Evolutionary conservation across 208 protist genomes (phyloP).

Genomic region (Crithidia sp.): DNA sequence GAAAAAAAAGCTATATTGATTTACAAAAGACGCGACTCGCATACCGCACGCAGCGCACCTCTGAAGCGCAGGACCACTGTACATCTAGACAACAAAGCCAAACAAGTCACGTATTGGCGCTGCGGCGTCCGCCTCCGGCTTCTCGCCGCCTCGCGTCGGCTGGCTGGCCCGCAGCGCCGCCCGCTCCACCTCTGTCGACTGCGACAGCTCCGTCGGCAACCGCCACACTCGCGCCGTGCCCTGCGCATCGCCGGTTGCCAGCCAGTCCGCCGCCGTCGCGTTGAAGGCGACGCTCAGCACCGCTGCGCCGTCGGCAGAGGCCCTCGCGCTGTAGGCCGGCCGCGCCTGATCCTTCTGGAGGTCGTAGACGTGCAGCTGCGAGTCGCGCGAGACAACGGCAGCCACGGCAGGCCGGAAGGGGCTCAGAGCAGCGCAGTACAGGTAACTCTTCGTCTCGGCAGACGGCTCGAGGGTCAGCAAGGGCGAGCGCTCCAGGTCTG

Average conservation of each 20-base stretch:
- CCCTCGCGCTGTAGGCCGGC: constrained; percentile 65
- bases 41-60: background rate
- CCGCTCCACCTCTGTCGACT: constrained; percentile 83
- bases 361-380: constrained; percentile 87
- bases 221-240: constrained; percentile 78
- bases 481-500: constrained; percentile 68
- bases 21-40: background rate
- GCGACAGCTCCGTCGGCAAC: constrained; percentile 67
- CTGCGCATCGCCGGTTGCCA: constrained; percentile 80
- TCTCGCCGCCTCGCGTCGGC: constrained; percentile 21
- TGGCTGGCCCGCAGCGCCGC: constrained; percentile 55
- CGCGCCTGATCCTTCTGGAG: constrained; percentile 66
- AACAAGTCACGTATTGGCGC: constrained; percentile 57
- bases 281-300: constrained; percentile 80
- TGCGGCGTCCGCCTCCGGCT: constrained; percentile 13
- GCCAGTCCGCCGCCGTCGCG: constrained; percentile 53
- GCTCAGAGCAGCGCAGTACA: constrained; percentile 84
- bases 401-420: constrained; percentile 85
- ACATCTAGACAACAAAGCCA: constrained; percentile 61
- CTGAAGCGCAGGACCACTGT: background rate
- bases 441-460: constrained; percentile 78
- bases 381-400: constrained; percentile 79
- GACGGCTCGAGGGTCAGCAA: constrained; percentile 84
- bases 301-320: constrained; percentile 61
- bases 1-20: background rate